Evolutionary conservation across 179 eudicot genomes (phyloP).

Genomic region (Vitellaria paradoxa): DNA sequence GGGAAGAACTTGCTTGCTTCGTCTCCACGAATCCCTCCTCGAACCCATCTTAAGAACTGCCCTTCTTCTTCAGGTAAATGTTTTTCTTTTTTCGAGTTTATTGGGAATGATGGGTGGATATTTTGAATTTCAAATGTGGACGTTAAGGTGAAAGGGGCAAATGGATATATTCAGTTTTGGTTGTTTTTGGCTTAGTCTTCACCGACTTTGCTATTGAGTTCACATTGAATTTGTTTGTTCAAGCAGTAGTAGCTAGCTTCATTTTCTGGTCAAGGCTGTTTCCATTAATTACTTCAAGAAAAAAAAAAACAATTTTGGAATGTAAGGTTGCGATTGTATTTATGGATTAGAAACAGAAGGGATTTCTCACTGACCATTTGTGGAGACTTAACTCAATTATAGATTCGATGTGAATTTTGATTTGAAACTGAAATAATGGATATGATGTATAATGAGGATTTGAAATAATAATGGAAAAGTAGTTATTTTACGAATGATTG

Average conservation of each 20-base stretch:
- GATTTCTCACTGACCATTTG: too few species aligned
- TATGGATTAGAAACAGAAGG: not conserved
- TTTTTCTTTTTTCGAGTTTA: slow-evolving; percentile 40
- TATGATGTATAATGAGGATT: too few species aligned
- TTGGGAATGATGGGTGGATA: not conserved
- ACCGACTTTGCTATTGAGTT: not conserved
- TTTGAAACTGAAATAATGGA: too few species aligned
- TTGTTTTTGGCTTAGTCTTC: not conserved
- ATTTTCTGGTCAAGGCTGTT: not conserved
- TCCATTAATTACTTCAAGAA: not conserved
- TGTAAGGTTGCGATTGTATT: too few species aligned
- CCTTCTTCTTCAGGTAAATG: slow-evolving; percentile 21
- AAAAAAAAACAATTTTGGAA: not conserved
- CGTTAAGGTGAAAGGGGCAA: not conserved
- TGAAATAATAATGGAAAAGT: too few species aligned
- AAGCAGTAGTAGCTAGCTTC: not conserved
- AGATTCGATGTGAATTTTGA: too few species aligned
- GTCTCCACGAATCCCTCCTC: slow-evolving; percentile 41
- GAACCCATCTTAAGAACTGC: slow-evolving; percentile 36
- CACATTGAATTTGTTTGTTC: not conserved
- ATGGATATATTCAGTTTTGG: not conserved
- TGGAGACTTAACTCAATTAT: too few species aligned
- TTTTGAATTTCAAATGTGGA: not conserved
- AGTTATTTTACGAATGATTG: too few species aligned
- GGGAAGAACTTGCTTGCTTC: slow-evolving; percentile 63